phyloP scores from a whole-genome alignment of 345 rosid genomes.

The Rhizophora apiculata region DNA sequence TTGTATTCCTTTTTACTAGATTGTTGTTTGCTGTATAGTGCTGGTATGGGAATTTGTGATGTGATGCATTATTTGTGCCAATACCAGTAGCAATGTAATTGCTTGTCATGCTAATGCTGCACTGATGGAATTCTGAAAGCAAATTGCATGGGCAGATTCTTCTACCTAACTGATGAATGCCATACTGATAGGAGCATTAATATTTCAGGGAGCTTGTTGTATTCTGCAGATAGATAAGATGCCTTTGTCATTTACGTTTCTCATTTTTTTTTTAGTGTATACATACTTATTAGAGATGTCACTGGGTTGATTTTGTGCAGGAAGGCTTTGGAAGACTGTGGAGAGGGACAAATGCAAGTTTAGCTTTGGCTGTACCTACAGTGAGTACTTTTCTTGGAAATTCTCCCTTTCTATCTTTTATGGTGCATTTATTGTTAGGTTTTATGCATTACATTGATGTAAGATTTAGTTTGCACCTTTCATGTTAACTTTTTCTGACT shows the following conservation, averaged over 20 bases:
- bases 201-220: not conserved
- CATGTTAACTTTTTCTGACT: not conserved
- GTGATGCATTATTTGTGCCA: too few relatives aligned
- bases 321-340: constrained; percentile 81
- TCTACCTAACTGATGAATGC: not conserved
- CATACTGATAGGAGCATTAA: not conserved
- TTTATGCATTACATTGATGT: not conserved
- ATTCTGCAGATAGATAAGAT: not conserved
- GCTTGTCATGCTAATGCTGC: not conserved
- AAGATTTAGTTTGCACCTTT: not conserved
- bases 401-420: not conserved
- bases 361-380: constrained; percentile 88
- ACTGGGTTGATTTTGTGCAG: constrained; percentile 42
- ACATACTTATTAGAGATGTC: not conserved
- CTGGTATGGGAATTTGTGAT: too few relatives aligned
- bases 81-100: too few relatives aligned
- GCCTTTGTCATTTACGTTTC: not conserved
- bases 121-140: not conserved
- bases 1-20: too few relatives aligned
- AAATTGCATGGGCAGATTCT: not conserved
- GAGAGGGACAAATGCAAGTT: constrained; percentile 96
- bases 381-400: constrained; percentile 36
- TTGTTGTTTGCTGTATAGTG: too few relatives aligned
- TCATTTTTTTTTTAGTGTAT: not conserved
- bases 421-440: not conserved